These are phyloP conservation scores for Fraxinus baroniana DNA, from an alignment of 305 asterid genomes.

Conservation along the genomic window DNA sequence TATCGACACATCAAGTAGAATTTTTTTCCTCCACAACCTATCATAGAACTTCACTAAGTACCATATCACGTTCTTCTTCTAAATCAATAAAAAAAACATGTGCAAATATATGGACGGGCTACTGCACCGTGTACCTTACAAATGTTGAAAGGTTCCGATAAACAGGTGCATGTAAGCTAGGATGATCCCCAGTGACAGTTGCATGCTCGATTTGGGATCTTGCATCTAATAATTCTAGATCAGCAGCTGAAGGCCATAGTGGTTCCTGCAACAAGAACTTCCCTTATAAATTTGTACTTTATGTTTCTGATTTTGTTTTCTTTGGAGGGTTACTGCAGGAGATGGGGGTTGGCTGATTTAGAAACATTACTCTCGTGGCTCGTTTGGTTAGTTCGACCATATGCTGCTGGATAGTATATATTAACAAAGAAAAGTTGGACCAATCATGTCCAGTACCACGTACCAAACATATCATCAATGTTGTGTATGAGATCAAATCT, in stretches of 20 bases:
- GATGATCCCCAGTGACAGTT: constrained; percentile 17
- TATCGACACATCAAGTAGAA: not conserved
- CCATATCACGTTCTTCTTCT: not conserved
- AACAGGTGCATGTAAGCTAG: constrained; percentile 46
- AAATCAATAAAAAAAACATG: not conserved
- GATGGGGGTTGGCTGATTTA: not conserved
- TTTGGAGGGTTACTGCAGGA: not conserved
- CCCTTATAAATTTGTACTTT: not conserved
- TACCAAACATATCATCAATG: not conserved
- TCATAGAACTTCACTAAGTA: not conserved
- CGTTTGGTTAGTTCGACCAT: not conserved
- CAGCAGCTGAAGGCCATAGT: constrained; percentile 49
- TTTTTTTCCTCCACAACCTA: not conserved
- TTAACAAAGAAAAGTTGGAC: not conserved
- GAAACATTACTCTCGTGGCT: not conserved
- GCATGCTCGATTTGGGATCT: constrained; percentile 45
- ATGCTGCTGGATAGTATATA: not conserved
- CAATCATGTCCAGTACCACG: not conserved
- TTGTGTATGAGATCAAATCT: not conserved
- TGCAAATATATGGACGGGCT: not conserved
- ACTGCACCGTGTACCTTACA: constrained; percentile 34
- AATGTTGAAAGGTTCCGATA: constrained; percentile 58
- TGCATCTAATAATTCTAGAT: constrained; percentile 45
- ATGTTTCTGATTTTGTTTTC: not conserved
- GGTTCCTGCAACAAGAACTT: constrained; percentile 41